Evolutionary conservation across 78 protist genomes (phyloP).

Genomic region (Anaeramoeba flamelloides): DNA sequence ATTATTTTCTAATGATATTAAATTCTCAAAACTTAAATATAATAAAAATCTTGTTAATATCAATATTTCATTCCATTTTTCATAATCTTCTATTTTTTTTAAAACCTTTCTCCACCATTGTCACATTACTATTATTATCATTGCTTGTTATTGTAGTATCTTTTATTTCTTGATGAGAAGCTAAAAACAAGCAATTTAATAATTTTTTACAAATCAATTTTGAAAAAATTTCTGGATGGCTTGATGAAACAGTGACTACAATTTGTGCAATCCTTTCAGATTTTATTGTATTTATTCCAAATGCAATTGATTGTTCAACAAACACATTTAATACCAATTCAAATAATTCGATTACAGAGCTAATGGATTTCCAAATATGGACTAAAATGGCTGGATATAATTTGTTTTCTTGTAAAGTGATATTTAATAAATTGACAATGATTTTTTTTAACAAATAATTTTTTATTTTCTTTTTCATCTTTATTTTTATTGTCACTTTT

Average conservation of each 20-base stretch:
- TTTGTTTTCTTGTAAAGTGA: constrained; percentile 15
- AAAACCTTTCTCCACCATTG: constrained; percentile 9
- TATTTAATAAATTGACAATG: constrained; percentile 12
- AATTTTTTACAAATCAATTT: constrained; percentile 11
- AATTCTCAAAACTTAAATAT: constrained; percentile 30
- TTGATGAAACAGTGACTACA: constrained; percentile 27
- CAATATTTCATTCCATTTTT: constrained; percentile 19
- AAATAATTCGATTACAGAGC: constrained; percentile 4
- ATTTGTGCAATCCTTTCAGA: constrained; percentile 27
- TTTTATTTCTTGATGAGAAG: too few species aligned
- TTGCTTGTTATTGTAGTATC: too few species aligned
- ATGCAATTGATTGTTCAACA: constrained; percentile 1
- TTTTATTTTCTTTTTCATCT: background rate
- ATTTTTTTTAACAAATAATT: background rate
- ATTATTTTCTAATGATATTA: constrained; percentile 17
- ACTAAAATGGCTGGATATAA: constrained; percentile 30
- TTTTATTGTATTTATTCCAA: constrained; percentile 11
- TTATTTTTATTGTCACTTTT: background rate
- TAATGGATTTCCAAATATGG: constrained; percentile 36
- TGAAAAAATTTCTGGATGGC: constrained; percentile 14
- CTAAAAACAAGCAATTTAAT: too few species aligned
- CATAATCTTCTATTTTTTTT: constrained; percentile 12
- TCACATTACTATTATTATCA: too few species aligned
- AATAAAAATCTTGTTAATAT: constrained; percentile 28
- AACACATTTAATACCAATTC: constrained; percentile 15